Conservation (phyloP, 129 eudicot species). For the Apium graveolens region DNA sequence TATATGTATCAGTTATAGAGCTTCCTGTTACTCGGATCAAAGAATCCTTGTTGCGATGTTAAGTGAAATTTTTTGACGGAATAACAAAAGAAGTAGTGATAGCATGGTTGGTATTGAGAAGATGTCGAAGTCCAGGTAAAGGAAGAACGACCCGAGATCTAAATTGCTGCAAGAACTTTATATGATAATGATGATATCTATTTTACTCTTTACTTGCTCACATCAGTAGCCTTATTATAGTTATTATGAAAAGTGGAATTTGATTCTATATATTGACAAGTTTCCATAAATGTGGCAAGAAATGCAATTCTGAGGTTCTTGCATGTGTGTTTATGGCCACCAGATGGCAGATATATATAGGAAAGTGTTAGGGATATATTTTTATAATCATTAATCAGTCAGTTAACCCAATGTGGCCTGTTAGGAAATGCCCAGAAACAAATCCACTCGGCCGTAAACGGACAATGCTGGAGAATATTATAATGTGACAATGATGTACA, state of each 20-base stretch:
- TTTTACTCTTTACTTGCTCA: background rate
- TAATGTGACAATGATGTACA: too few species aligned
- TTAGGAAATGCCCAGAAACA: too few species aligned
- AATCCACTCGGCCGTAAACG: too few species aligned
- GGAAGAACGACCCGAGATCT: background rate
- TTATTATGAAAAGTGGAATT: background rate
- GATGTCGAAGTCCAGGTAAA: background rate
- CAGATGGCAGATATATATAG: too few species aligned
- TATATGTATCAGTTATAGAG: background rate
- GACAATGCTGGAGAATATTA: too few species aligned
- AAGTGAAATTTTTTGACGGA: background rate
- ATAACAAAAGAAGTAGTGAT: background rate
- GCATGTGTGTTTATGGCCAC: background rate
- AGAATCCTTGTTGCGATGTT: background rate
- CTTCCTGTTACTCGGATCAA: background rate
- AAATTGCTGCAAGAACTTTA: background rate
- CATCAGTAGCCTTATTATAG: background rate
- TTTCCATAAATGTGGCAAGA: background rate
- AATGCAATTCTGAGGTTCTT: background rate
- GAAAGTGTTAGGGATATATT: background rate
- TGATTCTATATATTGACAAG: background rate
- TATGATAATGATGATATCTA: background rate
- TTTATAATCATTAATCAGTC: too few species aligned
- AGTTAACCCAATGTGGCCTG: too few species aligned
- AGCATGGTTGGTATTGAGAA: background rate